Evolutionary conservation across 768 basidiomycete species (phyloP), one percentile per base, ranked within the genome.

Genomic region (Boletus subparvulus): DNA sequence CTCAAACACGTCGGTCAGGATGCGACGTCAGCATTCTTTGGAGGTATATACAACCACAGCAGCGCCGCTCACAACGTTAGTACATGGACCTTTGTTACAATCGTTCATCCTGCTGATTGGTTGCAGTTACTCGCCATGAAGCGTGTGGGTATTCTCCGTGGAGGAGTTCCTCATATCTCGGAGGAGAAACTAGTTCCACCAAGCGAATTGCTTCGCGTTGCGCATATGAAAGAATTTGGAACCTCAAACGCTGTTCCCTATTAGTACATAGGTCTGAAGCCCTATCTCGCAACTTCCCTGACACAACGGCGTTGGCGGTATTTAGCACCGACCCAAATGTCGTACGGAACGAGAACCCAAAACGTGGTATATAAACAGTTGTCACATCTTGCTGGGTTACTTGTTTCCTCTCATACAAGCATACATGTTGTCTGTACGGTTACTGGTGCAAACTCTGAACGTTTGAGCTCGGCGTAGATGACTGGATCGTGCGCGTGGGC

Each of bases 21-120:
- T 37, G 54, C 41, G n/a, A 50, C 54, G 11, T 28, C 48, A 11
- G 48, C 48, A 9, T 55, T 55, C 49, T 55, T 55, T 42, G 54
- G 49, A n/a, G 54, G 54, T 17, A 21, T 55, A 37, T 30, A 52
- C 26, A 24, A 43, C 19, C 54, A 55, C 16, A 51, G 35, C 35
- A 51, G 19, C 32, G 54, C 54, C 10, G 42, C 54, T 21, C 54
- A 55, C 28, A 42, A 52, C 16, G 54, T 52, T 7, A 39, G 55
- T 40, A n/a, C 19, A 19, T 19, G 17, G 17, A 11, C 41, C 30
- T 17, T 45, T n/a, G n/a, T 56, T 16, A 6, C 21, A 16, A 24
- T 4, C 36, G n/a, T 35, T 39, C 13, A 30, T 19, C 19, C 26
- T 45, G 4, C 26, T 45, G 4, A 52, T 21, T 9, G 19, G 13